Evolutionary conservation across 352 stramenopile genomes (phyloP), one percentile per base, ranked within the genome.

Genomic region (Phytophthora sansomeana): DNA sequence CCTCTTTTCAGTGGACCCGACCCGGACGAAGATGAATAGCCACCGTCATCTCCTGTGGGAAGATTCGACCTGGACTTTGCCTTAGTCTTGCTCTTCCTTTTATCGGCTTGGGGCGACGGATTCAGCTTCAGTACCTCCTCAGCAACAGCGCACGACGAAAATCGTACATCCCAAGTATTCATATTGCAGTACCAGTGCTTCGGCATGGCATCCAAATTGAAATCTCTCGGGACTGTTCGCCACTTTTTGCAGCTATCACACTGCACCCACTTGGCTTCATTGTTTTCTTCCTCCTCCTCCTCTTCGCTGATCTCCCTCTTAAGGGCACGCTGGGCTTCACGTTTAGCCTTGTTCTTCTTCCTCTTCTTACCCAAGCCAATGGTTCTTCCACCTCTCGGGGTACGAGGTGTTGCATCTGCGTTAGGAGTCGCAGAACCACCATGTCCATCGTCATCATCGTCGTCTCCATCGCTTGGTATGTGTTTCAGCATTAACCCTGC

Each of bases 241-340:
- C 97, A 99, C 69, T 99, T 99, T 33, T 91, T 87, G 80, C 97
- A 99, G 32, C 78, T 81, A 52, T 99, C 97, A 59, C 97, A 99
- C 71, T 98, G 95, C 0, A 99, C 97, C 97, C 97, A 99, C 57
- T 93, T 94, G 4, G 84, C 81, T 52, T 97, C 87, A 3, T 85
- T 83, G 10, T 65, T 54, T 33, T 80, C 74, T 1, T 67, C 59
- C 6, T 67, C 59, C 4, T 77, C 68, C 4, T 74, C 79, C 11
- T 73, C 72, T 24, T 61, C 65, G 9, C 65, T 70, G 9, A 67
- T 58, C 11, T 60, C 43, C 7, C 69, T 58, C 28, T 68, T 74
- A 11, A 70, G 38, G 10, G 60, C 59, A 33, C 73, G 69, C 6
- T 75, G 50, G 7, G 53, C 52, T 35, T 70, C 61, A 16, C 54